Base-by-base conservation (phyloP, 1,139 yeast genomes). In the Sugiyamaella castrensis region DNA sequence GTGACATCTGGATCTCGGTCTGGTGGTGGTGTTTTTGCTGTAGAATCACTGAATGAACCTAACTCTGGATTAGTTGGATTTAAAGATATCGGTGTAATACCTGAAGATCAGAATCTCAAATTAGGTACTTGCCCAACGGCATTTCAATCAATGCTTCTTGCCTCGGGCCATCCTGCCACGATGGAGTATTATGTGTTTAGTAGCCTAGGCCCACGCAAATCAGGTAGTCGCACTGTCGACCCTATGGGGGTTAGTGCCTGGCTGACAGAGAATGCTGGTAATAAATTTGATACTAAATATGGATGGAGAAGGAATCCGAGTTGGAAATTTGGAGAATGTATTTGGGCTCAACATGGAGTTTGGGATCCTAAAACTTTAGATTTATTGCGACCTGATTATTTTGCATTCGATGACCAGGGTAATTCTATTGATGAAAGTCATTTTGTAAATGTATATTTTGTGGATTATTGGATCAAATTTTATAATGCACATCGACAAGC, bases 41-140 rank as follows among this genome's bases (percentile, higher is more conserved):
- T 87, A 43, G 96, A 88, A 67, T 78, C 85, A 52, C 68, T 88
- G 72, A 88, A 88, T 64, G 96, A 88, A 63, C 96, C 96, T 9
- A 56, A 62, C 53, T 39, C 63, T 52, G 69, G 67, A 5, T 46
- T 57, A 28, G 55, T 65, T 36, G 69, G 70, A 7, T 51, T 54
- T 29, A 53, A 56, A 19, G 65, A 66, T 40, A 58, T 67, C 26
- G 56, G 64, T 9, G 56, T 54, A n/a, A 53, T 65, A 1, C 67
- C 68, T 13, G 56, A 59, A 8, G 60, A 54, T 13, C 66, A 65
- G 52, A 54, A 57, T 70, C 57, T 67, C 39, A 59, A 60, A 28
- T 57, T 66, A 28, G 68, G 68, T 1, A 58, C 63, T 16, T 60
- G 63, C 8, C 71, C 71, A 2, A 64, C 69, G 10, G 66, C 66